phyloP scores from a whole-genome alignment of 2,329 filamentous ascomycete species.

The Rhinocladiella similis region DNA sequence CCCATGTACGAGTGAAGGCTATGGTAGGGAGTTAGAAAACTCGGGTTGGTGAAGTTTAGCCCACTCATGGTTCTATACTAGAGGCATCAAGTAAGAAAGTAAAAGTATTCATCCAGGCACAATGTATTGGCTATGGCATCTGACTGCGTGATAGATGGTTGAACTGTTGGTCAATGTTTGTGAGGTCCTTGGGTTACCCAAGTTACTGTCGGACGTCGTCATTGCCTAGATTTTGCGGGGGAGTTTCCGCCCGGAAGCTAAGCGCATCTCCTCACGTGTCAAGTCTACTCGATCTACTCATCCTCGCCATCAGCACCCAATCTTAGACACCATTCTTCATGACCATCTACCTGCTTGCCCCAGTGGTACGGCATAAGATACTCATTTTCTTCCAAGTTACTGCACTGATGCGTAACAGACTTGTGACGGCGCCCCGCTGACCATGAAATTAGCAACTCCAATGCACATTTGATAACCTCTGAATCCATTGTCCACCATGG shows the following conservation, averaged over 20 bases:
- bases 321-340: too few species aligned
- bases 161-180: too few species aligned
- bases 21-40: slow-evolving; percentile 14
- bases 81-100: background rate
- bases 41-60: slow-evolving; percentile 4
- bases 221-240: background rate
- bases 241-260: background rate
- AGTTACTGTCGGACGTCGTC: background rate
- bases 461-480: background rate
- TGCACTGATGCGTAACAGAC: background rate
- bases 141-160: background rate
- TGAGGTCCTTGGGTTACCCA: too few species aligned
- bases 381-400: too few species aligned
- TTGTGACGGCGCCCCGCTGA: background rate
- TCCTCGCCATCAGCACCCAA: too few species aligned
- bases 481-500: slow-evolving; percentile 47
- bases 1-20: slow-evolving; percentile 5
- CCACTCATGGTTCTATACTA: background rate
- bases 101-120: background rate
- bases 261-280: background rate
- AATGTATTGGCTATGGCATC: background rate
- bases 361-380: background rate
- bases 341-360: background rate
- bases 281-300: too few species aligned
- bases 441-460: background rate